Base-by-base conservation (phyloP, 2,329 filamentous ascomycete genomes). In the Arthroderma uncinatum region DNA sequence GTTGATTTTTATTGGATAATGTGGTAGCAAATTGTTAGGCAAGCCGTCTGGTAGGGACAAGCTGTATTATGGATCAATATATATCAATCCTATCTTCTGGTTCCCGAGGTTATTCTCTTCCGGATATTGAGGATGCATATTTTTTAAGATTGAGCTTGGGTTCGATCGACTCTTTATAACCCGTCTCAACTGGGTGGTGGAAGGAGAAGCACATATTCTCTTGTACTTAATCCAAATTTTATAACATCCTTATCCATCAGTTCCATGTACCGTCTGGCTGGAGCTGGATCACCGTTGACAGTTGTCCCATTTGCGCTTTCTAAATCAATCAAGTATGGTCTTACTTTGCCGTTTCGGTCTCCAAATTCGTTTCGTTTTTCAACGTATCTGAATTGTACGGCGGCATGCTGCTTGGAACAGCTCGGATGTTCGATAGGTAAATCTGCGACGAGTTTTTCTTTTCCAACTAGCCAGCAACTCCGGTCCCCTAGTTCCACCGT, bases 161-260 rank as follows among this genome's bases (percentile, higher is more conserved):
- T 7, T 30, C 28, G 28, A 30, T 7, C 7, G 7, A 7, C 28
- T 30, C 7, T 30, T 30, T 30, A 5, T 34, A 21, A 9, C 9
- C 56, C 36, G 39, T 36, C 12, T 63, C 59, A 61, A 40, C 61
- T 64, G 34, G 69, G 63, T 23, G 73, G 71, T 30, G 82, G 80
- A 58, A 96, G 79, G 88, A 97, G 93, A 59, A 97, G 71, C n/a
- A 98, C 89, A 71, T 97, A 98, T 73, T 98, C 93, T 65, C 90
- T 82, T 59, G 87, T 86, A 68, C 89, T 95, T 59, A 87, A 79
- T 8, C 91, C 93, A 73, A 98, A 94, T 67, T 83, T 83, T 58
- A 98, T 71, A 68, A 98, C 83, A 71, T 98, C 93, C 73, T 90
- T 91, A 69, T 93, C 86, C 68, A 85, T 81, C 57, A 97, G 73